Evolutionary conservation across 1,284 basidiomycete species (phyloP).

Genomic region (Cryptococcus depauperatus): DNA sequence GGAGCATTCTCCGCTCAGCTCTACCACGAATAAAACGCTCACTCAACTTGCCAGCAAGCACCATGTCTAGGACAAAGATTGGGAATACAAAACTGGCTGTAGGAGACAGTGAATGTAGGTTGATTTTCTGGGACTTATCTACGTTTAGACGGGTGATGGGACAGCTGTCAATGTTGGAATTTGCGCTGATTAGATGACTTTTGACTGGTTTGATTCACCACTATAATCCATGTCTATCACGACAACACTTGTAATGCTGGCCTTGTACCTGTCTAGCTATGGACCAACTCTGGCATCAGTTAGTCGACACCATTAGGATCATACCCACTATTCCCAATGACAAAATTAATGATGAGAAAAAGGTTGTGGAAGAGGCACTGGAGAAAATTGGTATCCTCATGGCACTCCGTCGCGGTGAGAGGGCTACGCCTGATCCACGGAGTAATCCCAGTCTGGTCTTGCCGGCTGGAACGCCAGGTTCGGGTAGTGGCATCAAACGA

Average conservation of each 20-base stretch:
- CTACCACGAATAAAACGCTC: too few species aligned
- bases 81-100: background rate
- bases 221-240: background rate
- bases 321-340: constrained; percentile 20
- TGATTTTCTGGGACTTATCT: too few species aligned
- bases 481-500: constrained; percentile 10
- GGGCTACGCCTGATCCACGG: constrained; percentile 2
- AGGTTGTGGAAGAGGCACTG: constrained; percentile 29
- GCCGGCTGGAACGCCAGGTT: background rate
- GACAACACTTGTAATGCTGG: background rate
- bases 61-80: background rate
- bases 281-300: constrained; percentile 34
- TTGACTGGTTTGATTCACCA: background rate
- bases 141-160: background rate
- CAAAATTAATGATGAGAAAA: constrained; percentile 20
- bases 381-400: constrained; percentile 33
- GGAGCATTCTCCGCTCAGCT: too few species aligned
- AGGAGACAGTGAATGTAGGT: constrained; percentile 1
- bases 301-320: constrained; percentile 36
- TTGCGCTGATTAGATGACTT: background rate
- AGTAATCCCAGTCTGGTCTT: background rate
- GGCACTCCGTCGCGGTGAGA: constrained; percentile 17
- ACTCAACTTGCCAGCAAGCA: too few species aligned
- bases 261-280: constrained; percentile 14
- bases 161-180: background rate